A percentile compares a stretch with the other conserved stretches of the same genome.
Evolutionary conservation across 257 asterid species (phyloP).

Genomic region (Solanum infundibuliforme): DNA sequence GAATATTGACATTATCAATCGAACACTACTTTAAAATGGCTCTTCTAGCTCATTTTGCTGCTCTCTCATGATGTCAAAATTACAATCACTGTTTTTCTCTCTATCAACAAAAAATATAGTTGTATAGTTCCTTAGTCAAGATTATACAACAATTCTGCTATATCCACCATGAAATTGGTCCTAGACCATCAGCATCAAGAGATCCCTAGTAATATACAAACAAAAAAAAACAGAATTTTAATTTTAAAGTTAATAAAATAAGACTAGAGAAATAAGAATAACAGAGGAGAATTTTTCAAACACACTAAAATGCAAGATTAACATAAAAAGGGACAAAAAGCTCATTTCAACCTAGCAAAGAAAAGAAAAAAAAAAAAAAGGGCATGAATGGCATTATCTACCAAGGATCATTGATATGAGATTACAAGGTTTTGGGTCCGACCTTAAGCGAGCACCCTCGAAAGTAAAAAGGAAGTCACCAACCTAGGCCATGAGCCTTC

Average conservation of each 20-base stretch:
- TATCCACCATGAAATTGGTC: conserved; percentile 80
- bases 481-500: not conserved
- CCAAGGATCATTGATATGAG: not conserved
- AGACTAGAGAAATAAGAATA: not conserved
- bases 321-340: not conserved
- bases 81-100: no score
- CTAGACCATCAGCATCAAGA: conserved; percentile 74
- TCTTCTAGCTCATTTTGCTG: no score
- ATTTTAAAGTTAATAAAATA: not conserved
- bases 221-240: not conserved
- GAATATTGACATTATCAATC: no score
- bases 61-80: no score
- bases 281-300: not conserved
- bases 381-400: not conserved
- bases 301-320: not conserved
- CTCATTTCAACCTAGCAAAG: not conserved
- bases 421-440: not conserved
- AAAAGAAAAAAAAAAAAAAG: not conserved
- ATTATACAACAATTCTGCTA: not conserved
- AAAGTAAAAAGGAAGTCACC: not conserved
- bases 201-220: conserved; percentile 43
- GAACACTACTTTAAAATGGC: no score
- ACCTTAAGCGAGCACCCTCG: not conserved
- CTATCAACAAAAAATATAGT: no score
- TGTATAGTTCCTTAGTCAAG: not conserved